Base-by-base conservation (phyloP, 2,329 filamentous ascomycete species). In the Cytospora paraplurivora region DNA sequence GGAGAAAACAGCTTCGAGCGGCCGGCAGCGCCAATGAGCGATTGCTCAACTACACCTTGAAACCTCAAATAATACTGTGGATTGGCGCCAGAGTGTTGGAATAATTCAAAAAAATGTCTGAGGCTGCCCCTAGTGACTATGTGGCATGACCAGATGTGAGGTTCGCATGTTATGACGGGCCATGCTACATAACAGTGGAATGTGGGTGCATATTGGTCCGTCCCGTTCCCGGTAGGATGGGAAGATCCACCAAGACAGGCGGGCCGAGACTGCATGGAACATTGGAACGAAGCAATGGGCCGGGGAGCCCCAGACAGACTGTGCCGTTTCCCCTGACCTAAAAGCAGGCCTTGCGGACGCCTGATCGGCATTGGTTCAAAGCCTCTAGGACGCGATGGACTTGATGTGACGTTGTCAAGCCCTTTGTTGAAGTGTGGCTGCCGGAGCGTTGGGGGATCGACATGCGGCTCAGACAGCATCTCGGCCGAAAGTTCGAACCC, bases 341-440 rank as follows among this genome's bases (percentile, higher is more conserved):
- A 38, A 55, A 49, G 50, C 51, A 49, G 54, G 41, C 47, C 33
- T 49, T 49, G 37, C 47, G 55, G 15, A 33, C 37, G 35, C n/a
- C n/a, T 52, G 56, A 37, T 35, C 52, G 13, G 59, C 59, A 61
- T 50, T 61, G 51, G 51, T 61, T 38, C 41, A 35, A 33, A 55
- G 47, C 51, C 37, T 17, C 49, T 37, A 50, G 37, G 38, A 13
- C 33, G n/a, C 35, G 59, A 55, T 38, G 38, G 53, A 41, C 58
- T 47, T 50, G 37, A 44, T 41, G 37, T 55, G 49, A 35, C 19
- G 13, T 50, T 61, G 59, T 49, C 51, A 34, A 37, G 59, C 51
- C 15, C 44, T 47, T 47, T 8, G 41, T 3, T 7, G 41, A 19
- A 44, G 41, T 44, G 17, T 19, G 10, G 8, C 17, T 17, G 7